Base-by-base conservation (phyloP, 495 filamentous ascomycete species). In the Copromyces sp. region DNA sequence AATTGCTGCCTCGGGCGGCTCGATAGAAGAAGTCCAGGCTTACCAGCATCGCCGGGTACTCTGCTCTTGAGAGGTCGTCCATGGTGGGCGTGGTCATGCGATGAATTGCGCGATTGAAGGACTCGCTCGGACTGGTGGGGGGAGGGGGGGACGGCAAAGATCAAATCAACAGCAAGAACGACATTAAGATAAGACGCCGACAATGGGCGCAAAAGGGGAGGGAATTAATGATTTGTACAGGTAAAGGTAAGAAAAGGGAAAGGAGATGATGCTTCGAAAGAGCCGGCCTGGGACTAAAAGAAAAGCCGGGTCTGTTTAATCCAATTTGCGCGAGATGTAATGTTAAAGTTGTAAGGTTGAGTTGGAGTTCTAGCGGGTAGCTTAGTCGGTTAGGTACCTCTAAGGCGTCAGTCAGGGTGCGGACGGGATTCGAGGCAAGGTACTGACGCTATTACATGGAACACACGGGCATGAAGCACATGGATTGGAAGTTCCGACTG, bases 1-100 rank as follows among this genome's bases (percentile, higher is more conserved):
- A 61, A 68, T 71, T 39, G 40, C 17, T 35, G 16, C 42, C n/a
- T 5, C 70, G 4, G 20, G 11, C 44, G 29, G 35, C 14, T 61
- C 44, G 39, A 68, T 37, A 72, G 65, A 68, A 40, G 17, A 68
- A 70, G 32, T 65, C 65, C 35, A 70, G 71, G 78, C 93, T 82
- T 88, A 99, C 95, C 92, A 98, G 89, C 87, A 99, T 89, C 38
- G 92, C 92, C 79, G 95, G 95, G 84, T 99, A 99, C 83, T 99
- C 95, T 81, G 93, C 88, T 81, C 95, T 88, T 78, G 93, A 92
- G 77, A 97, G 88, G 76, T 94, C 94, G 59, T 89, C 87, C 83
- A 86, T 87, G 73, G 81, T 76, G 75, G 75, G 70, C 88, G 93
- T 65, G 29, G 53, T 65, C 53, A 65, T 65, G 53, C 53, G 53